Evolutionary conservation across 1,139 yeast species (phyloP).

Genomic region (Nakaseomyces uthaithaninus): DNA sequence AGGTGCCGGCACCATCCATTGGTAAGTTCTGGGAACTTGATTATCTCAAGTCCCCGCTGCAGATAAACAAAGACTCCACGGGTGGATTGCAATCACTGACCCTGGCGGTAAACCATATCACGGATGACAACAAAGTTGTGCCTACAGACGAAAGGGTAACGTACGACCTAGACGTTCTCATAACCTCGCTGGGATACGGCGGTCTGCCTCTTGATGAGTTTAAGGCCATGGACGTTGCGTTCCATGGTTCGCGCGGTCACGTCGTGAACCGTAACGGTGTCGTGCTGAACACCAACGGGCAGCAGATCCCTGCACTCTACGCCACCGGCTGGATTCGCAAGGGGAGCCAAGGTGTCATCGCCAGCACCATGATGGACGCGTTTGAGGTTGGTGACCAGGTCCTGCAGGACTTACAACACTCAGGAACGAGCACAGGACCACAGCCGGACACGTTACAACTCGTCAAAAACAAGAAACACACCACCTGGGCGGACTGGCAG

Average conservation of each 20-base stretch:
- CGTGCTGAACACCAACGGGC: constrained; percentile 35
- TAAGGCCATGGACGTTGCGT: constrained; percentile 43
- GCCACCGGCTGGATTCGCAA: constrained; percentile 89
- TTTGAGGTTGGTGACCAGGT: constrained; percentile 67
- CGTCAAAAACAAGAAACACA: constrained; percentile 30
- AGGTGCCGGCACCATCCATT: constrained; percentile 20
- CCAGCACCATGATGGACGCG: constrained; percentile 81
- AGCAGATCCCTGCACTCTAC: constrained; percentile 48
- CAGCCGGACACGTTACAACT: neutral
- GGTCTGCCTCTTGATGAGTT: constrained; percentile 59
- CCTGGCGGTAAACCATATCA: constrained; percentile 26
- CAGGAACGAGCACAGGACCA: neutral
- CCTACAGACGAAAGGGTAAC: constrained; percentile 34
- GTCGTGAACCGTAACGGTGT: constrained; percentile 59
- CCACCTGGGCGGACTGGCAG: constrained; percentile 71
- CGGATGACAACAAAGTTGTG: constrained; percentile 35
- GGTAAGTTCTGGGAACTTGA: constrained; percentile 58
- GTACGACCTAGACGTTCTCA: constrained; percentile 56
- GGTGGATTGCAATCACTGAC: constrained; percentile 35
- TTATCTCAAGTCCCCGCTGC: constrained; percentile 60
- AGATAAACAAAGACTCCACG: constrained; percentile 36
- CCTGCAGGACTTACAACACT: constrained; percentile 40
- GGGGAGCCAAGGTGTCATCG: constrained; percentile 88
- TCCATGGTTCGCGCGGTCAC: constrained; percentile 43
- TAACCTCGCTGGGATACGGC: constrained; percentile 78